phyloP scores from a whole-genome alignment of 192 early-diverging fungal species.

The Coemansia sp. region DNA sequence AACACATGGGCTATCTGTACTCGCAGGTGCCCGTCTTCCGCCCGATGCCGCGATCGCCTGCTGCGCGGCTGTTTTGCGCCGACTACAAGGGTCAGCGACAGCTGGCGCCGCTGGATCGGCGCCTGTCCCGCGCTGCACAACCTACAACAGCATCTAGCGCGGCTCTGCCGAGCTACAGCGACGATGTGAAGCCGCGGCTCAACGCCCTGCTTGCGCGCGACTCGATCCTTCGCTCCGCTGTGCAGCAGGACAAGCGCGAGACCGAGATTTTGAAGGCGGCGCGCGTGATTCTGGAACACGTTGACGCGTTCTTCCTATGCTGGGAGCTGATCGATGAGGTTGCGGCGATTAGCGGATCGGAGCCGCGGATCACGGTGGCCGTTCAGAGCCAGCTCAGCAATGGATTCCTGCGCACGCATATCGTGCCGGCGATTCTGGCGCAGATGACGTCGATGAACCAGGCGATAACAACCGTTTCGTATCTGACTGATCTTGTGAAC shows the following conservation, averaged over 20 bases:
- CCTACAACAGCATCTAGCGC: background rate
- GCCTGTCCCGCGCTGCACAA: background rate
- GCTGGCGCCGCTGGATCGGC: conserved; percentile 21
- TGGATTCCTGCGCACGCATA: conserved; percentile 42
- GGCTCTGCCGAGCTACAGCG: background rate
- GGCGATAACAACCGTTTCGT: conserved; percentile 41
- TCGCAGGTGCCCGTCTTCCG: conserved; percentile 42
- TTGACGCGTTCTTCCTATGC: conserved; percentile 49
- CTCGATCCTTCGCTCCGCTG: conserved; percentile 17
- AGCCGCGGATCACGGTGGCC: conserved; percentile 15
- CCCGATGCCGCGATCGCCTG: conserved; percentile 34
- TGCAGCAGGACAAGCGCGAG: conserved; percentile 36
- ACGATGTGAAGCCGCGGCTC: conserved; percentile 17
- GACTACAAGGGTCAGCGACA: conserved; percentile 23
- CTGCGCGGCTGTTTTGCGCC: conserved; percentile 16
- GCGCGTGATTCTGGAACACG: conserved; percentile 21
- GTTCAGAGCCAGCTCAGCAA: conserved; percentile 42
- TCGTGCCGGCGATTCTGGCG: conserved; percentile 36
- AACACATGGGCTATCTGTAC: conserved; percentile 46
- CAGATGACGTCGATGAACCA: conserved; percentile 27
- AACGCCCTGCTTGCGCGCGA: conserved; percentile 15
- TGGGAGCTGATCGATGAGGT: conserved; percentile 55
- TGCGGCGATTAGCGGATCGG: conserved; percentile 9
- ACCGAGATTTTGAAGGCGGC: conserved; percentile 17
- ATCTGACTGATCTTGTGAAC: conserved; percentile 40